These are phyloP conservation scores for Seminavis robusta DNA, from an alignment of 108 stramenopile species.

Conservation along the genomic window DNA sequence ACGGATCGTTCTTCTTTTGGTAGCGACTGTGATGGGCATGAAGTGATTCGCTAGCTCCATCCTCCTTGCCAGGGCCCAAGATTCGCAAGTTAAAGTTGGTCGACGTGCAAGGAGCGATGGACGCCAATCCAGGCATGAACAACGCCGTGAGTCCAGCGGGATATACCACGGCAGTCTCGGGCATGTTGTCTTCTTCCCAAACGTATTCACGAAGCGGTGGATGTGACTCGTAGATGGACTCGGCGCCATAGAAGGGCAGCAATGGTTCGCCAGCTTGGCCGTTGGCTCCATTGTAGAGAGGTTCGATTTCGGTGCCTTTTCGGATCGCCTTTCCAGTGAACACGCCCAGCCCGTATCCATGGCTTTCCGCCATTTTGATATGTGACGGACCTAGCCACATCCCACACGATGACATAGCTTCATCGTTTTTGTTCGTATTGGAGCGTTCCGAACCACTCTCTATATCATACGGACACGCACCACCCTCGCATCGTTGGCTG, in stretches of 20 bases:
- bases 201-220: conserved; percentile 1
- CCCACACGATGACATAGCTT: too few species aligned
- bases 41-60: too few species aligned
- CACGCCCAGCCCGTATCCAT: conserved; percentile 63
- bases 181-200: not conserved
- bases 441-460: too few species aligned
- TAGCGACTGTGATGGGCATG: too few species aligned
- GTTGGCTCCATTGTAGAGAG: too few species aligned
- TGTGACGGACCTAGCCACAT: conserved; percentile 56
- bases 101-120: conserved; percentile 48
- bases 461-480: too few species aligned
- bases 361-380: conserved; percentile 44
- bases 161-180: conserved; percentile 1
- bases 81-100: conserved; percentile 34
- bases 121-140: conserved; percentile 27
- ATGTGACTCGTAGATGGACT: too few species aligned
- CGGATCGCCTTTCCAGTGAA: conserved; percentile 43
- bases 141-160: not conserved
- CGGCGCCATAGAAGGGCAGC: conserved; percentile 18
- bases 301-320: conserved; percentile 7
- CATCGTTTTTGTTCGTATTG: too few species aligned
- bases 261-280: conserved; percentile 26
- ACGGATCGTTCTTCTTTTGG: too few species aligned
- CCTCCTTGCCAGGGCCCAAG: too few species aligned
- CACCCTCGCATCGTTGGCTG: too few species aligned